A percentile compares a stretch with the other conserved stretches of the same genome.
Conservation (phyloP, 352 stramenopile genomes). For the Phytopythium boreale region DNA sequence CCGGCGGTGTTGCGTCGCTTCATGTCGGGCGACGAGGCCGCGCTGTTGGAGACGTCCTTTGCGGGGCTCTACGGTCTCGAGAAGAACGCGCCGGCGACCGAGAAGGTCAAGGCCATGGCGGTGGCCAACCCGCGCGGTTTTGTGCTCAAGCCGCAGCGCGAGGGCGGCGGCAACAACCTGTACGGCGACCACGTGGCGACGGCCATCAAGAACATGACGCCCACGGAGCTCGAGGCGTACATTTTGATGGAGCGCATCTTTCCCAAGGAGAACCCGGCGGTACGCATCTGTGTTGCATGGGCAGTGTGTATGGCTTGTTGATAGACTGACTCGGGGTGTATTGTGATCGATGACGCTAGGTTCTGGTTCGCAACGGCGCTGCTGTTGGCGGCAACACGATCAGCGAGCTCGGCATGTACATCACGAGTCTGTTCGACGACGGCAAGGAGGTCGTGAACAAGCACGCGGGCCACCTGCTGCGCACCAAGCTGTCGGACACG, state of each 20-base stretch:
- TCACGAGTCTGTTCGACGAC: slow-evolving; percentile 81
- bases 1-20: slow-evolving; percentile 88
- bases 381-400: slow-evolving; percentile 83
- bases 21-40: slow-evolving; percentile 64
- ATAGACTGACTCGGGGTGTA: slow-evolving; percentile 21
- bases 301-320: slow-evolving; percentile 29
- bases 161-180: slow-evolving; percentile 98
- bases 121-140: slow-evolving; percentile 70
- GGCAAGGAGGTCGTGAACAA: slow-evolving; percentile 90
- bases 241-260: slow-evolving; percentile 98
- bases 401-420: slow-evolving; percentile 95
- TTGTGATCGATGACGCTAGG: slow-evolving; percentile 18
- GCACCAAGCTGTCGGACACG: slow-evolving; percentile 94
- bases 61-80: slow-evolving; percentile 94
- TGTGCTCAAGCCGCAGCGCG: slow-evolving; percentile 98
- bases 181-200: slow-evolving; percentile 92
- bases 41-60: slow-evolving; percentile 89
- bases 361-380: slow-evolving; percentile 78
- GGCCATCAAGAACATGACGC: slow-evolving; percentile 77
- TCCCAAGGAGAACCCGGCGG: slow-evolving; percentile 74
- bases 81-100: slow-evolving; percentile 59
- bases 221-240: slow-evolving; percentile 78
- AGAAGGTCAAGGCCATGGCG: slow-evolving; percentile 74
- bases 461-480: slow-evolving; percentile 93
- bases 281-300: slow-evolving; percentile 6